Base-by-base conservation (phyloP, 2,329 filamentous ascomycete species). In the Venturia carpophila region DNA sequence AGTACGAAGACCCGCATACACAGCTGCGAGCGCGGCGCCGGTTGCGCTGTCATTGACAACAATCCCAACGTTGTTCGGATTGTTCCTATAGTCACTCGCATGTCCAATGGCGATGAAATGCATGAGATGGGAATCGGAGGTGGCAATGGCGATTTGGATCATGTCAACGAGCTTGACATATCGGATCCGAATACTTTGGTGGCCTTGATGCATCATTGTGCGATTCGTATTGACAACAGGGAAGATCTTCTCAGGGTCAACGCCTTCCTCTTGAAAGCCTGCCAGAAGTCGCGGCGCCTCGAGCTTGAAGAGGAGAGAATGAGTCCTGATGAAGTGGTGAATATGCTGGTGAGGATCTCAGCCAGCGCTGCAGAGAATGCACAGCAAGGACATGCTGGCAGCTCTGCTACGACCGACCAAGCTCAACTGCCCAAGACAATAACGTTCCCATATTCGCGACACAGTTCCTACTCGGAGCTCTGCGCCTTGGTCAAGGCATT, bases 401-500 rank as follows among this genome's bases (percentile, higher is more conserved):
- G 19, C 15, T n/a, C 71, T 73, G 0, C 67, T 74, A 11, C 69
- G 69, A 63, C 69, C 70, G 69, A 71, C 42, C 47, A 37, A 47
- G 67, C 69, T 56, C 13, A 19, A 5, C 55, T 68, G 24, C 71
- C 69, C 11, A 67, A 65, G 60, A 62, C 52, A 0, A 76, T 76
- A 30, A 80, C 78, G 24, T 97, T 96, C 69, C 90, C 92, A 0
- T 97, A 92, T 71, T 93, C 93, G 0, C 84, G 93, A 0, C 93
- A 97, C 74, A 95, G 93, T 0, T 96, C 91, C 0, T 93, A 94
- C 67, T 78, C 80, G 0, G 93, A 97, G 73, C 82, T 96, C 2
- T 88, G 90, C 68, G 76, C 85, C 64, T 77, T 97, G 0, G 80
- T 96, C 0, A 73, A 79, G 3, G 79, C 80, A 0, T 89, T 97